Evolutionary conservation across 2,329 filamentous ascomycete genomes (phyloP).

Genomic region (Pseudocercospora crystallina): DNA sequence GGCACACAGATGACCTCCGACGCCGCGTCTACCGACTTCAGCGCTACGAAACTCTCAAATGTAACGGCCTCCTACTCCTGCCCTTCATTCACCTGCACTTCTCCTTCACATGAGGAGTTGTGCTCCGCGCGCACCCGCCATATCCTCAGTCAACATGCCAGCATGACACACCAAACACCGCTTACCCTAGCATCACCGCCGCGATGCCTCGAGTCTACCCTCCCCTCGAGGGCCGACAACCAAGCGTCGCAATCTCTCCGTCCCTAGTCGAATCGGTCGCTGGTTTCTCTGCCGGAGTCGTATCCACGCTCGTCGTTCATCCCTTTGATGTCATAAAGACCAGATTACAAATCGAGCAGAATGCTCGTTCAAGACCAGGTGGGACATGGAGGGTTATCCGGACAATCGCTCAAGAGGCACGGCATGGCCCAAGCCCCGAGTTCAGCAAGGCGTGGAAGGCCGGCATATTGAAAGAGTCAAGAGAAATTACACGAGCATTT

Average conservation of each 20-base stretch:
- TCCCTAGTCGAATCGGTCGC: constrained; percentile 83
- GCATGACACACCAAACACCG: constrained; percentile 5
- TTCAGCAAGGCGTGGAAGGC: not conserved
- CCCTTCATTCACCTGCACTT: not conserved
- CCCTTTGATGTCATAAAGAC: constrained; percentile 97
- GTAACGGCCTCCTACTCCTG: not conserved
- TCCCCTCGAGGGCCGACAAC: constrained; percentile 45
- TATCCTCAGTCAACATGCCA: constrained; percentile 1
- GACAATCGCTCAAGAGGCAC: constrained; percentile 30
- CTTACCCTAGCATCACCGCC: not conserved
- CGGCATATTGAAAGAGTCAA: constrained; percentile 9
- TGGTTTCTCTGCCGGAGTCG: constrained; percentile 82
- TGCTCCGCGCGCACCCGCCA: too few relatives aligned
- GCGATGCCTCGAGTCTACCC: constrained; percentile 52
- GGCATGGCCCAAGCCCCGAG: constrained; percentile 15
- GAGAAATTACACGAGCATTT: constrained; percentile 53
- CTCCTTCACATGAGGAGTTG: not conserved
- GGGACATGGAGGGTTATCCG: constrained; percentile 30
- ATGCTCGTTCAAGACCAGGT: constrained; percentile 24
- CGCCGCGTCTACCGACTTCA: too few relatives aligned
- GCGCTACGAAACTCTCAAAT: not conserved
- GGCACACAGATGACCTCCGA: too few relatives aligned
- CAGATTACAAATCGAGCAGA: constrained; percentile 66
- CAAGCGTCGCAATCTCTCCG: constrained; percentile 63
- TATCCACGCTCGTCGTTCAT: constrained; percentile 83